Evolutionary conservation across 116 monocot genomes (phyloP).

Genomic region (Cymodocea nodosa): DNA sequence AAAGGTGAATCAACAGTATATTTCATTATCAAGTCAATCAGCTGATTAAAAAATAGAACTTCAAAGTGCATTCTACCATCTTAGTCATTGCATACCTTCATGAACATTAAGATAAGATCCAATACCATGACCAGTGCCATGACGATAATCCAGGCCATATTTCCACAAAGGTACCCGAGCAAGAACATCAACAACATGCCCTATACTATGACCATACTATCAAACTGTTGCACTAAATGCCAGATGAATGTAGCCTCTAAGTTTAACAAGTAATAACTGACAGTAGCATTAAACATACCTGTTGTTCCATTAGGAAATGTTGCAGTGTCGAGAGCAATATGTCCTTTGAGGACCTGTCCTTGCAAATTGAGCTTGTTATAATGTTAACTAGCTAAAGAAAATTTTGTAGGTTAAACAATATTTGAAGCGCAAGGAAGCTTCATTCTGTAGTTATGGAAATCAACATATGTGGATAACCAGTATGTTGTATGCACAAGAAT

Average conservation of each 20-base stretch:
- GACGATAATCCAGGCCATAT: constrained; percentile 89
- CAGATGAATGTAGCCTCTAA: background rate
- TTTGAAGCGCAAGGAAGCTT: too few relatives aligned
- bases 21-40: background rate
- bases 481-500: too few relatives aligned
- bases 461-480: too few relatives aligned
- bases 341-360: constrained; percentile 84
- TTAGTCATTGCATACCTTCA: constrained; percentile 44
- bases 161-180: constrained; percentile 90
- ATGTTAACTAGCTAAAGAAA: background rate
- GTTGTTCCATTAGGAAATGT: constrained; percentile 92
- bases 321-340: constrained; percentile 84
- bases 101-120: constrained; percentile 95
- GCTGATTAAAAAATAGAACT: background rate
- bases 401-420: too few relatives aligned
- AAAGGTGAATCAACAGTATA: constrained; percentile 3
- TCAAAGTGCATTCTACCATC: background rate
- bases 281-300: constrained; percentile 25
- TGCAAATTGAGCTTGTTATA: constrained; percentile 1
- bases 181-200: constrained; percentile 87
- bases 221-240: background rate
- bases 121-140: constrained; percentile 97
- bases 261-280: background rate
- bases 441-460: too few relatives aligned
- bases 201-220: constrained; percentile 20